Evolutionary conservation across 306 rosid species (phyloP), one percentile per base, ranked within the genome.

Genomic region (Quercus rubra): DNA sequence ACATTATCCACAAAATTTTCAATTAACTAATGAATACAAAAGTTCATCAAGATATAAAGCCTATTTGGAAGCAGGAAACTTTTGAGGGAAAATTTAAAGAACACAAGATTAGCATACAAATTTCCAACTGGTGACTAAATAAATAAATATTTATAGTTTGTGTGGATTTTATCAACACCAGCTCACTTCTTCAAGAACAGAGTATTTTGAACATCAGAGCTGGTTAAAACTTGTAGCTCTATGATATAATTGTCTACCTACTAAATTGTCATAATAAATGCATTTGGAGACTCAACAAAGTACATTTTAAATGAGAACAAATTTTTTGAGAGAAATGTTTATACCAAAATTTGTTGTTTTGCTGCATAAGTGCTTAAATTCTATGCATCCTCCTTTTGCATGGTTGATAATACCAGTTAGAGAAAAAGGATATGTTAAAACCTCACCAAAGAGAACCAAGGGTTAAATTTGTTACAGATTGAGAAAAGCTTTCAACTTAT

Each of bases 281-380:
- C 76, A 59, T 21, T 7, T 20, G 21, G 35, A 61, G 41, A 59
- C 70, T 20, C 35, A 38, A 21, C 13, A 55, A 49, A 71, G 74
- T 31, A 73, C 69, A 55, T 82, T 73, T 59, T 49, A 31, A 57
- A 78, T 63, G 54, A 71, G 51, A 63, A 41, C 5, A 52, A 51
- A 33, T 23, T 63, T 74, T 61, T 58, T 72, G 67, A 82, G 75
- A 77, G 38, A 80, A 80, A 77, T 52, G 43, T 72, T 49, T 77
- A 41, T 86, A 96, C 99, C 96, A 96, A 87, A 88, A 96, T 96
- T 83, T 93, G 93, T 79, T 91, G 97, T 83, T 96, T 98, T 70
- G 89, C 96, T 14, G 78, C 87, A 5, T 93, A 78, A 84, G 91
- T 80, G 80, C 89, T 90, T 78, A 89, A 73, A 82, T 80, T 88